These are phyloP conservation scores for Aspergillus saccharolyticus DNA, from an alignment of 495 filamentous ascomycete species.

Conservation along the genomic window DNA sequence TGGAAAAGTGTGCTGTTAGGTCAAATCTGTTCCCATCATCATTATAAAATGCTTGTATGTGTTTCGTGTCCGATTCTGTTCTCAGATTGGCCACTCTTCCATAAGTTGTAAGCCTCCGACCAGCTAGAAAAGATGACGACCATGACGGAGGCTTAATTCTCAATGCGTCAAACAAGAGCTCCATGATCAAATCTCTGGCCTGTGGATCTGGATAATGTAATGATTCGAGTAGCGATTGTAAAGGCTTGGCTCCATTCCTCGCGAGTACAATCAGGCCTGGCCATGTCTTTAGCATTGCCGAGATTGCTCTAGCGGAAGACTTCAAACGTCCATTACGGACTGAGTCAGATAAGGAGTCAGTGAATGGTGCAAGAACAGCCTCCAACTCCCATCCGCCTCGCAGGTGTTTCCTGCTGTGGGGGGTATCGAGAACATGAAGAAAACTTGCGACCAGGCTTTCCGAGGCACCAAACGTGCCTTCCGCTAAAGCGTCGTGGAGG, in stretches of 20 bases:
- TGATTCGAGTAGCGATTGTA: slow-evolving; percentile 74
- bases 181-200: slow-evolving; percentile 67
- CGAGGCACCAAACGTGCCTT: slow-evolving; percentile 86
- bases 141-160: slow-evolving; percentile 94
- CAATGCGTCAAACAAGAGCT: slow-evolving; percentile 84
- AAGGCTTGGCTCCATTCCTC: slow-evolving; percentile 76
- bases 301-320: slow-evolving; percentile 78
- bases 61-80: slow-evolving; percentile 48
- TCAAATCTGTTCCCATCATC: slow-evolving; percentile 68
- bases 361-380: slow-evolving; percentile 81
- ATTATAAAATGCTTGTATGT: slow-evolving; percentile 44
- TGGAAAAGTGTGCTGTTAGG: slow-evolving; percentile 87
- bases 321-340: slow-evolving; percentile 69
- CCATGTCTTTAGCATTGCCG: slow-evolving; percentile 90
- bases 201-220: slow-evolving; percentile 65
- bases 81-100: slow-evolving; percentile 88
- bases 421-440: slow-evolving; percentile 81
- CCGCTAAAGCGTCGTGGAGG: slow-evolving; percentile 77
- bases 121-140: slow-evolving; percentile 93
- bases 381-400: slow-evolving; percentile 76
- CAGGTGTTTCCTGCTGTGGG: slow-evolving; percentile 71
- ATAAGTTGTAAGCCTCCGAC: slow-evolving; percentile 87
- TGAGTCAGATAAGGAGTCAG: slow-evolving; percentile 67
- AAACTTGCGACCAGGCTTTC: slow-evolving; percentile 81
- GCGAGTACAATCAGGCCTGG: slow-evolving; percentile 77